These are phyloP conservation scores for Leccinum rimulosum DNA, from an alignment of 768 basidiomycete species.

Conservation along the genomic window DNA sequence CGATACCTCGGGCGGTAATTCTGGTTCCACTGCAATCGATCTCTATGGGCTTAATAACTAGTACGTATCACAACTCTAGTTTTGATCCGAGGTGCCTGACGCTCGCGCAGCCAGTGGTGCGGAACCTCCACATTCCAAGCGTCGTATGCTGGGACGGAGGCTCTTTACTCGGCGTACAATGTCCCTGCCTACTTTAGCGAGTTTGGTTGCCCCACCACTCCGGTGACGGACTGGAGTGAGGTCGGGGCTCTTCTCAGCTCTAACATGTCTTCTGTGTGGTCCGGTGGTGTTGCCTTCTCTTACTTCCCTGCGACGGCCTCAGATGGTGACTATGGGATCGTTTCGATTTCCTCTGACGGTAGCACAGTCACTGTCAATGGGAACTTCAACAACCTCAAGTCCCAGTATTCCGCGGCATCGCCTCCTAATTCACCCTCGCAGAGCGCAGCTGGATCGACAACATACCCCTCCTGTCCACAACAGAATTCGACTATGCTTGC, in stretches of 20 bases:
- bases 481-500: slow-evolving; percentile 60
- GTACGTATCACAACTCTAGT: slow-evolving; percentile 40
- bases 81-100: slow-evolving; percentile 1
- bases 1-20: slow-evolving; percentile 51
- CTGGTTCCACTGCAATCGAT: slow-evolving; percentile 68
- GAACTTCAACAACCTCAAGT: slow-evolving; percentile 66
- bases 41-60: slow-evolving; percentile 87
- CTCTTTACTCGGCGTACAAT: slow-evolving; percentile 61
- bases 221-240: slow-evolving; percentile 77
- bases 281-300: slow-evolving; percentile 85
- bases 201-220: slow-evolving; percentile 69
- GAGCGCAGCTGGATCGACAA: slow-evolving; percentile 47
- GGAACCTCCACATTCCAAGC: slow-evolving; percentile 58
- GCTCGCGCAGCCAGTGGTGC: slow-evolving; percentile 69
- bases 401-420: slow-evolving; percentile 57
- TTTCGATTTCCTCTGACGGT: slow-evolving; percentile 66
- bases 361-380: slow-evolving; percentile 61
- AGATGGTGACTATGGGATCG: slow-evolving; percentile 81
- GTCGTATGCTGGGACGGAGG: slow-evolving; percentile 55
- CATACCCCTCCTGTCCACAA: slow-evolving; percentile 61
- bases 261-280: slow-evolving; percentile 77
- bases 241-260: slow-evolving; percentile 66
- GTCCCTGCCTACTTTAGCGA: slow-evolving; percentile 89
- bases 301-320: slow-evolving; percentile 83
- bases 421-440: slow-evolving; percentile 64